Evolutionary conservation across 192 early-diverging fungal genomes (phyloP).

Genomic region (Obelidium mucronatum): DNA sequence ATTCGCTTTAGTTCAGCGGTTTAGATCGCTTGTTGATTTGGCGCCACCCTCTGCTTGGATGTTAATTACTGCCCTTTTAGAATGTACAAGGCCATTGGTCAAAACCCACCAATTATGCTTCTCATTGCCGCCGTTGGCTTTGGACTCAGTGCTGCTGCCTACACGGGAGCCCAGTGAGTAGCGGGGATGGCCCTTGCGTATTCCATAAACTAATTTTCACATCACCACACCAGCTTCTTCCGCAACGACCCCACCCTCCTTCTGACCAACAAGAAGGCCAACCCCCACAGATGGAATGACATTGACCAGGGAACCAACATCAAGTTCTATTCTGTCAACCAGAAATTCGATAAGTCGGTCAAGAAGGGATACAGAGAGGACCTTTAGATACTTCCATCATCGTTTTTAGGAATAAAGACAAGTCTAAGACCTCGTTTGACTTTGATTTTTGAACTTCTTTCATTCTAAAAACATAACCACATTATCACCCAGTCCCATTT

Average conservation of each 20-base stretch:
- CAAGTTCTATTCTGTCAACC: conserved; percentile 32
- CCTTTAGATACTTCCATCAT: too few relatives aligned
- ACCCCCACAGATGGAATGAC: conserved; percentile 19
- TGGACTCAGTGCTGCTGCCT: conserved; percentile 9
- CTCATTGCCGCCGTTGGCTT: conserved; percentile 15
- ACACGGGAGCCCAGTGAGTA: neutral
- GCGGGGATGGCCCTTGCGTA: conserved; percentile 3
- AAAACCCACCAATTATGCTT: conserved; percentile 26
- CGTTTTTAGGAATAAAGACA: too few relatives aligned
- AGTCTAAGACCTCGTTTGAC: too few relatives aligned
- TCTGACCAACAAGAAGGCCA: conserved; percentile 22
- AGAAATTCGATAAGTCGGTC: conserved; percentile 24
- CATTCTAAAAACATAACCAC: too few relatives aligned
- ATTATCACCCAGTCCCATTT: too few relatives aligned
- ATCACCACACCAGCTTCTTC: conserved; percentile 1
- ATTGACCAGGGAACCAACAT: conserved; percentile 32
- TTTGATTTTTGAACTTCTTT: too few relatives aligned
- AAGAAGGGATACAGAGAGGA: conserved; percentile 29
- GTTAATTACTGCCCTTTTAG: too few relatives aligned
- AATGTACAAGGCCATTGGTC: conserved; percentile 10
- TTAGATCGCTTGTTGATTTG: neutral
- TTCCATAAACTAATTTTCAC: neutral
- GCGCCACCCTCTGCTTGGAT: neutral
- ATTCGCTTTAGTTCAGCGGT: neutral
- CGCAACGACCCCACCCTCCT: conserved; percentile 32